Evolutionary conservation across 2,329 filamentous ascomycete species (phyloP), one percentile per base, ranked within the genome.

Genomic region (Nigrograna mackinnonii): DNA sequence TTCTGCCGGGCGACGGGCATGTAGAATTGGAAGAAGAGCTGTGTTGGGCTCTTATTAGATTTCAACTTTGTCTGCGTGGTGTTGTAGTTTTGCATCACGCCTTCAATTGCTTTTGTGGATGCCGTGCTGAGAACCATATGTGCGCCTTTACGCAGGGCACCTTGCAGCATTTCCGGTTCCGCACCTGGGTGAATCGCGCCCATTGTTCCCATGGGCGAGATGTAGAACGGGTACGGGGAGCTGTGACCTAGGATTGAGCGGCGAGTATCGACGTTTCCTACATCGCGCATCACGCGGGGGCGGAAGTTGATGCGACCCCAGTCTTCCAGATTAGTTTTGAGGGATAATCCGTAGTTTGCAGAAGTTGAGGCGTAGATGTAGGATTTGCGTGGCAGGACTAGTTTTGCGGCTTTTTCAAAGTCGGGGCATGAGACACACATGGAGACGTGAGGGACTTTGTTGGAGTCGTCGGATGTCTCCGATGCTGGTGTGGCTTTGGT

Each of bases 161-260:
- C 67, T 26, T 57, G 54, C 3, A 67, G 57, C 49, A 71, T 57
- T 14, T 66, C 66, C 22, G 58, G 54, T 35, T 71, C 68, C 2
- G 64, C 68, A 20, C 56, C 64, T 11, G 57, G 37, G 35, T 71
- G 62, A 1, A 64, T 64, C 1, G 66, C 55, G 11, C 63, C 62
- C 19, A 68, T 54, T 1, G 63, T 66, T 1, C 67, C 68, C 53
- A 68, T 67, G 1, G 68, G 68, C 1, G 60, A 63, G 31, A 72
- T 63, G 44, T 70, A 71, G 43, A 72, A 68, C 0, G 69, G 69
- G 22, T 68, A 61, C 3, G 46, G 51, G 13, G 58, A 57, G 37
- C 46, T 53, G 30, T 65, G 52, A 2, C 68, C 68, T n/a, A 70
- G 55, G 13, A 70, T 65, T 17, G 54, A 53, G 30, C 61, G 52